phyloP scores from a whole-genome alignment of 805 yeast species.

The Candida sithepensis region DNA sequence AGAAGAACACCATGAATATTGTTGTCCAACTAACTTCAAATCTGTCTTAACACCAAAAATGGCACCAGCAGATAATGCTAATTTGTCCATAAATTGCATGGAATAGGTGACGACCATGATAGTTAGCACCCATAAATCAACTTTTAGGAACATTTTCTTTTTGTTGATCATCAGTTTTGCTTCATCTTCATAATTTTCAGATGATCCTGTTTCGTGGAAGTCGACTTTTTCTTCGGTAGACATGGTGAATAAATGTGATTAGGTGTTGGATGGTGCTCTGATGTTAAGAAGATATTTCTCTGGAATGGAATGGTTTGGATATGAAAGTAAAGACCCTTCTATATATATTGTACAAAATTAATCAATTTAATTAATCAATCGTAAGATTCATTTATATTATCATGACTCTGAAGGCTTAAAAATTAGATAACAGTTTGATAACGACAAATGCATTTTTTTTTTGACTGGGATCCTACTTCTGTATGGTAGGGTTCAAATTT shows the following conservation, averaged over 20 bases:
- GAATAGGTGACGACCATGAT: conserved; percentile 48
- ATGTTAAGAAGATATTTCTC: background rate
- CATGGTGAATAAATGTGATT: background rate
- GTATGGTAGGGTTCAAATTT: background rate
- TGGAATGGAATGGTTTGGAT: background rate
- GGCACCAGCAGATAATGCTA: conserved; percentile 48
- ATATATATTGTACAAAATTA: background rate
- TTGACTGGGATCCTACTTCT: background rate
- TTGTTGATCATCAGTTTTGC: conserved; percentile 13
- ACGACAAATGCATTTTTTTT: background rate
- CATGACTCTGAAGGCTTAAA: background rate
- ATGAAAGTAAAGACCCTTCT: background rate
- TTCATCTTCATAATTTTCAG: conserved; percentile 5
- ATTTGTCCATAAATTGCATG: conserved; percentile 52
- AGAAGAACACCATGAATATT: conserved; percentile 33
- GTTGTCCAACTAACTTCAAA: conserved; percentile 43
- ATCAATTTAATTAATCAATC: background rate
- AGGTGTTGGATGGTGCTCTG: background rate
- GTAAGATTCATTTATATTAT: background rate
- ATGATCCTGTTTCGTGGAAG: background rate
- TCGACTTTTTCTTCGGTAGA: background rate
- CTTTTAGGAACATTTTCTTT: conserved; percentile 33
- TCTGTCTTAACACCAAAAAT: conserved; percentile 53
- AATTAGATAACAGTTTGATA: background rate
- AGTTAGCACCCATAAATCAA: conserved; percentile 47